Evolutionary conservation across 306 rosid genomes (phyloP).

Genomic region (Pueraria montana): DNA sequence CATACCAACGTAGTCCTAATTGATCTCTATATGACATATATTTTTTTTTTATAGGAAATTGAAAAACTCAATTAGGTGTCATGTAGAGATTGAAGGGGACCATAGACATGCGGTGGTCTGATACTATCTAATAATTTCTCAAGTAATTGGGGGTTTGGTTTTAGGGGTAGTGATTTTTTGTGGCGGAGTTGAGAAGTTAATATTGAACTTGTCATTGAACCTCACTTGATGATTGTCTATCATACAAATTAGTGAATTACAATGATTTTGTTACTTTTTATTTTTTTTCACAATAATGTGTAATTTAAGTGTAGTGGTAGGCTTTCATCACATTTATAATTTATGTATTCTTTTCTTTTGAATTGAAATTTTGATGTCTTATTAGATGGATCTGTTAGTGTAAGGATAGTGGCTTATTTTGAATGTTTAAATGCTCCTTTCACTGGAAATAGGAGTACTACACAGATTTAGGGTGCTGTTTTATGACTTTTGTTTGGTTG

Average conservation of each 20-base stretch:
- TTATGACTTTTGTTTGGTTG: not conserved
- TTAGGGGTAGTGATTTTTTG: conserved; percentile 5
- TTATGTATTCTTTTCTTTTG: not conserved
- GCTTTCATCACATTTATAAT: not conserved
- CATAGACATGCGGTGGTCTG: too few relatives aligned
- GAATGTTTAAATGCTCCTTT: not conserved
- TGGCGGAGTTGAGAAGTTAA: not conserved
- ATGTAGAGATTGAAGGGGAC: too few relatives aligned
- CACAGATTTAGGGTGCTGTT: not conserved
- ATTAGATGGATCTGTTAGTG: not conserved
- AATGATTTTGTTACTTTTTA: not conserved
- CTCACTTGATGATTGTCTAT: conserved; percentile 19
- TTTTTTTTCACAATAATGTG: not conserved
- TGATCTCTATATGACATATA: too few relatives aligned
- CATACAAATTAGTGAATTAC: too few relatives aligned
- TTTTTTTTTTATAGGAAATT: too few relatives aligned
- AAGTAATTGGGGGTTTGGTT: not conserved
- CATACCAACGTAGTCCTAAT: too few relatives aligned
- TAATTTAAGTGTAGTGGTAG: not conserved
- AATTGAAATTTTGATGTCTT: not conserved
- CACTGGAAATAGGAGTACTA: not conserved
- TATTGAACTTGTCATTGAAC: conserved; percentile 6
- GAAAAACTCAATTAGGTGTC: too few relatives aligned
- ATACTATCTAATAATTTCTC: too few relatives aligned
- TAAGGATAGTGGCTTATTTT: not conserved